phyloP scores from a whole-genome alignment of 129 eudicot species.

The Lactuca sativa region DNA sequence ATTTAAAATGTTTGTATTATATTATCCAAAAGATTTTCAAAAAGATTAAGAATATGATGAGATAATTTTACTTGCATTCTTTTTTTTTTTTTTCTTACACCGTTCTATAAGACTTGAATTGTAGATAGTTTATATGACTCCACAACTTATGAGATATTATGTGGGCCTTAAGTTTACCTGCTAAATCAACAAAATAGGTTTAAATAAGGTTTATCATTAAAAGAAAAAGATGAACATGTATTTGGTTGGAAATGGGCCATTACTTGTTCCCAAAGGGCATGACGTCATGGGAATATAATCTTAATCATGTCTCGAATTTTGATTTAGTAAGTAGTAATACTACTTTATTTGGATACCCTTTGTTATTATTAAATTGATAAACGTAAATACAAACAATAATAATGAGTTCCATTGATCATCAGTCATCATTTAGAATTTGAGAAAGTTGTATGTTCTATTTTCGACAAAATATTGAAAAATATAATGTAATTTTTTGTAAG shows the following conservation, averaged over 20 bases:
- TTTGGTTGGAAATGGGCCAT: conserved; percentile 18
- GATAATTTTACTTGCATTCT: no score
- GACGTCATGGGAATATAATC: conserved; percentile 8
- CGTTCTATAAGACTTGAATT: no score
- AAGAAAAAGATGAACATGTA: not conserved
- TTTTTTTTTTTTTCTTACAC: no score
- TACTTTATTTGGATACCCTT: not conserved
- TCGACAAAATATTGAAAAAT: no score
- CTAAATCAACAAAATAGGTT: not conserved
- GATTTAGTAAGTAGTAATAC: not conserved
- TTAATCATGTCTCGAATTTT: conserved; percentile 10
- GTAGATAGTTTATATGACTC: no score
- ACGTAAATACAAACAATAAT: not conserved
- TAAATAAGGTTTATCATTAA: no score
- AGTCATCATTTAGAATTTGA: no score
- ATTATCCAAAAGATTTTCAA: not conserved
- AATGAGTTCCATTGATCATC: not conserved
- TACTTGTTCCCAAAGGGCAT: conserved; percentile 17
- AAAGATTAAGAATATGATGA: not conserved
- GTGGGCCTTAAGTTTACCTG: not conserved
- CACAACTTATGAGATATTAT: no score
- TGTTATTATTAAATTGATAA: no score
- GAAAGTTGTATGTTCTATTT: no score
- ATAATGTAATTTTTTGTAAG: no score
- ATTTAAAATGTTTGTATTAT: not conserved